Conservation (phyloP, 2,329 filamentous ascomycete genomes). For the Fusarium chaquense region DNA sequence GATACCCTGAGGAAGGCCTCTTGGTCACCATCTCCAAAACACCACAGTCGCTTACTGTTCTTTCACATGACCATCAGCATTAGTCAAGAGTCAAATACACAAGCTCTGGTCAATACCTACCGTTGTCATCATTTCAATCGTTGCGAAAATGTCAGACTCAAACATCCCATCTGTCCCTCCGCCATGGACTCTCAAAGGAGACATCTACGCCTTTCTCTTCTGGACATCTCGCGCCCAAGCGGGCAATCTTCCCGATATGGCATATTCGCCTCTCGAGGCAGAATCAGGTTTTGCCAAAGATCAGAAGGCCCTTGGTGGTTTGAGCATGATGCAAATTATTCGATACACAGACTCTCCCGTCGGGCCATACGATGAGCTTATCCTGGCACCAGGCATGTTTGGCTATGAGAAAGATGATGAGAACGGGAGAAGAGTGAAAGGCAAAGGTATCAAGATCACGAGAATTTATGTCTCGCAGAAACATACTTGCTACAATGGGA, state of each 20-base stretch:
- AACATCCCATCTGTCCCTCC: slow-evolving; percentile 45
- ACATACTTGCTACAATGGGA: slow-evolving; percentile 64
- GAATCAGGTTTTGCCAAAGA: slow-evolving; percentile 55
- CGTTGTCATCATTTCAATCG: slow-evolving; percentile 6
- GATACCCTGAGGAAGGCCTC: background rate
- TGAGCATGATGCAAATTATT: slow-evolving; percentile 63
- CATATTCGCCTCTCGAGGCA: slow-evolving; percentile 62
- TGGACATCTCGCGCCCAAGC: slow-evolving; percentile 50
- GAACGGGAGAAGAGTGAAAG: slow-evolving; percentile 49
- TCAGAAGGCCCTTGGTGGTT: slow-evolving; percentile 56
- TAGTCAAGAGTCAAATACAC: background rate
- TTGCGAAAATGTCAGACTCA: slow-evolving; percentile 44
- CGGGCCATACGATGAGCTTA: slow-evolving; percentile 66
- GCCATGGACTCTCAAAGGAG: slow-evolving; percentile 61
- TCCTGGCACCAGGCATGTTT: slow-evolving; percentile 61
- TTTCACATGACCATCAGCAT: background rate
- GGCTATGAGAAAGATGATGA: slow-evolving; percentile 56
- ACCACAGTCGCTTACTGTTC: background rate
- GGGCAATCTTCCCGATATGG: slow-evolving; percentile 52
- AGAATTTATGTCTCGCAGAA: slow-evolving; percentile 67
- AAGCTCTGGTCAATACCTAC: background rate
- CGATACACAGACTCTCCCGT: slow-evolving; percentile 64
- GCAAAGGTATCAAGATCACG: slow-evolving; percentile 58
- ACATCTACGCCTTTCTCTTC: slow-evolving; percentile 59
- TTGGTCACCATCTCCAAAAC: background rate